phyloP scores from a whole-genome alignment of 1,139 yeast genomes.

The Diutina scorzettiae region DNA sequence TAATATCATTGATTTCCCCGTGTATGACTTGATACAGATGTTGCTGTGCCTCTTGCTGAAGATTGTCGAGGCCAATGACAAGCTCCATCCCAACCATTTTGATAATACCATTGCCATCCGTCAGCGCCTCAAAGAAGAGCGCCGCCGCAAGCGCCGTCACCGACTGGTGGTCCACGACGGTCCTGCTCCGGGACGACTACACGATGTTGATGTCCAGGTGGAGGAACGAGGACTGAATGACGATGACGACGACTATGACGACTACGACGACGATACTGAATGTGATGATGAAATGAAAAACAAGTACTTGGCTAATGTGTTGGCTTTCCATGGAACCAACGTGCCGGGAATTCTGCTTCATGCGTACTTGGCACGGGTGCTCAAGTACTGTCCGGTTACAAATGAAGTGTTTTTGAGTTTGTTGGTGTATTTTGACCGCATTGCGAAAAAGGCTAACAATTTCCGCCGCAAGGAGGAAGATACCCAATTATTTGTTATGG shows the following conservation, averaged over 20 bases:
- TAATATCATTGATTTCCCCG: constrained; percentile 77
- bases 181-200: not conserved
- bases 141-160: constrained; percentile 5
- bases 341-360: constrained; percentile 89
- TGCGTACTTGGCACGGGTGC: constrained; percentile 78
- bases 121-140: constrained; percentile 29
- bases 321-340: constrained; percentile 92
- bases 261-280: constrained; percentile 21
- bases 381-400: constrained; percentile 95
- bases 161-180: not conserved
- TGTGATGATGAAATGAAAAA: constrained; percentile 36
- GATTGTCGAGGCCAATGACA: constrained; percentile 88
- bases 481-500: constrained; percentile 80
- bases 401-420: constrained; percentile 88
- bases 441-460: constrained; percentile 76
- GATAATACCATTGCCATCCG: constrained; percentile 38
- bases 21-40: constrained; percentile 72
- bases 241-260: constrained; percentile 14
- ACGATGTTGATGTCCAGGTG: constrained; percentile 1
- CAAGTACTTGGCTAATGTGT: constrained; percentile 57
- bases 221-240: constrained; percentile 4
- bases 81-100: constrained; percentile 62
- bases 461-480: constrained; percentile 19
- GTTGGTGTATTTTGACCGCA: constrained; percentile 87
- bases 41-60: constrained; percentile 72